Evolutionary conservation across 305 asterid species (phyloP).

Genomic region (Fraxinus sp.): DNA sequence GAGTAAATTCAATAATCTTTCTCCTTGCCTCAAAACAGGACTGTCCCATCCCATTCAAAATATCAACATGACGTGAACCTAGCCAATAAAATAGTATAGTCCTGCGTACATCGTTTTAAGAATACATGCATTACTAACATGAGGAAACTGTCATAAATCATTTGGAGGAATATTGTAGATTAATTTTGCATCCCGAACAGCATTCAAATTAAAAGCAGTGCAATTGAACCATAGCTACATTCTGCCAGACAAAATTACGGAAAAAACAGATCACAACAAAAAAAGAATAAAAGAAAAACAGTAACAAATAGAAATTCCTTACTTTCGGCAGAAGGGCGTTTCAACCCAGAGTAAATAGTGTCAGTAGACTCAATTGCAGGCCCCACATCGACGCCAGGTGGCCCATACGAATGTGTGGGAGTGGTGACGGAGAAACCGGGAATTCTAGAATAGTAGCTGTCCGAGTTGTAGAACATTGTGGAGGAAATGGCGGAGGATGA

Average conservation of each 20-base stretch:
- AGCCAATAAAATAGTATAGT: not conserved
- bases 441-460: constrained; percentile 44
- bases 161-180: not conserved
- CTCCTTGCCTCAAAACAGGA: constrained; percentile 13
- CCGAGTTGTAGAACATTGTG: constrained; percentile 46
- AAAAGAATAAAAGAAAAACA: not conserved
- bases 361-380: constrained; percentile 35
- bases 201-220: constrained; percentile 18
- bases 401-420: constrained; percentile 43
- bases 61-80: not conserved
- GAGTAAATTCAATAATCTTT: constrained; percentile 1
- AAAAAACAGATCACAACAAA: not conserved
- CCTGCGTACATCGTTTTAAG: not conserved
- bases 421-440: constrained; percentile 40
- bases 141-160: constrained; percentile 7
- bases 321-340: constrained; percentile 74
- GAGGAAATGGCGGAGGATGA: constrained; percentile 27
- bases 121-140: not conserved
- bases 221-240: not conserved
- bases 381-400: constrained; percentile 64
- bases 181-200: not conserved
- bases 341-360: constrained; percentile 49
- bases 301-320: constrained; percentile 21
- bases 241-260: not conserved
- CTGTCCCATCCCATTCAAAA: constrained; percentile 1